Evolutionary conservation across 2,329 filamentous ascomycete species (phyloP), one percentile per base, ranked within the genome.

Genomic region (Tolypocladium inflatum): DNA sequence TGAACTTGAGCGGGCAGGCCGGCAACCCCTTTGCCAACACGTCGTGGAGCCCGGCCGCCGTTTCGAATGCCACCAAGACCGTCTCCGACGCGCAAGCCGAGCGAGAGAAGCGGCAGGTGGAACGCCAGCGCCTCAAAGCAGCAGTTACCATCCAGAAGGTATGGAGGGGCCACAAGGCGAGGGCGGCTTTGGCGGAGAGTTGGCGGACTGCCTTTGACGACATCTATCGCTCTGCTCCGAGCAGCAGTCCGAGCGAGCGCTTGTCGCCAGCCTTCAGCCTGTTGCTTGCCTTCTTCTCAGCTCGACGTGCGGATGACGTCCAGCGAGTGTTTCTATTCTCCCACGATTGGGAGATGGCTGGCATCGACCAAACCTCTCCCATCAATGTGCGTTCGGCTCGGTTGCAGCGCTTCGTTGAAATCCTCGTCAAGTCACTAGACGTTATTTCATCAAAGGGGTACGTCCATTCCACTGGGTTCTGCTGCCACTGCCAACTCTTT

Each of bases 1-100:
- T 97, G 70, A 97, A 97, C 74, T 86, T 99, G 61, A 94, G 91
- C 64, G 94, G 91, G 62, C 88, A 92, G 65, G 84, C 84, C 63
- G 78, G 79, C 55, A 96, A 96, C 68, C 90, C 91, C 4, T 96
- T 94, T 71, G 86, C 82, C 60, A 83, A 83, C 63, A 80, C 80
- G 38, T 77, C 79, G 48, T 84, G 85, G 79, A 76, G 76, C 19
- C 77, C 82, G 5, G 75, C 80, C 15, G 78, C 78, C 9, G 80
- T 80, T 19, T 79, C 84, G 1, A 87, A 85, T 21, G 80, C 89
- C 6, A 89, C 90, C 66, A 87, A 88, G 66, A 88, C 92, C 1
- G 82, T 97, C 35, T 89, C 88, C 51, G 86, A 90, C 65, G 93
- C 93, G 35, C 91, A 97, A 68, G 90, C 91, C 65, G 91, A 97